Conservation (phyloP, 108 stramenopile species). For the Pseudonitzschia delicatissima region DNA sequence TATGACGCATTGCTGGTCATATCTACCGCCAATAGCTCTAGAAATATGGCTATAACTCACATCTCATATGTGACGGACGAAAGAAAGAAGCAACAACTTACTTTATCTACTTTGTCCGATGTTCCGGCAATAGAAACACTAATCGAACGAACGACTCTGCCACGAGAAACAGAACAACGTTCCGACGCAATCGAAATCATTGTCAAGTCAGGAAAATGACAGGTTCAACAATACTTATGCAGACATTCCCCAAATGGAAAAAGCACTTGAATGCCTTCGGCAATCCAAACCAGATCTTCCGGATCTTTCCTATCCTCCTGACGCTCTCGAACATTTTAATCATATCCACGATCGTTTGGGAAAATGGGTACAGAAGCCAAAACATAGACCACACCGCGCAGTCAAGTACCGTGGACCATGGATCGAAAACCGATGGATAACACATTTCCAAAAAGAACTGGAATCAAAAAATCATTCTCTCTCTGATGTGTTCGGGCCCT, state of each 20-base stretch:
- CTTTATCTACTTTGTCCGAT: too few species aligned
- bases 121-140: too few species aligned
- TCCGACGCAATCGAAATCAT: too few species aligned
- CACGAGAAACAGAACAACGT: too few species aligned
- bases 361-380: neutral
- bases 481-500: slow-evolving; percentile 8
- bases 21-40: too few species aligned
- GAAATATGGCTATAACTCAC: too few species aligned
- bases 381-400: neutral
- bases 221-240: too few species aligned
- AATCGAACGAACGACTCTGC: too few species aligned
- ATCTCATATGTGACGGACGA: too few species aligned
- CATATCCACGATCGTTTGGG: neutral
- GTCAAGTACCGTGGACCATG: slow-evolving; percentile 1
- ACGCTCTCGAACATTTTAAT: slow-evolving; percentile 7
- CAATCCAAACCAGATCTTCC: neutral
- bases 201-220: too few species aligned
- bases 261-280: slow-evolving; percentile 3
- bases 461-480: slow-evolving; percentile 8
- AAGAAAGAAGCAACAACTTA: too few species aligned
- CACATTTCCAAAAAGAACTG: slow-evolving; percentile 5
- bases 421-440: slow-evolving; percentile 12
- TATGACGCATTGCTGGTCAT: too few species aligned
- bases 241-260: neutral
- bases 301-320: neutral